Evolutionary conservation across 1,139 yeast genomes (phyloP).

Genomic region (Blastobotrys buckinghamii): DNA sequence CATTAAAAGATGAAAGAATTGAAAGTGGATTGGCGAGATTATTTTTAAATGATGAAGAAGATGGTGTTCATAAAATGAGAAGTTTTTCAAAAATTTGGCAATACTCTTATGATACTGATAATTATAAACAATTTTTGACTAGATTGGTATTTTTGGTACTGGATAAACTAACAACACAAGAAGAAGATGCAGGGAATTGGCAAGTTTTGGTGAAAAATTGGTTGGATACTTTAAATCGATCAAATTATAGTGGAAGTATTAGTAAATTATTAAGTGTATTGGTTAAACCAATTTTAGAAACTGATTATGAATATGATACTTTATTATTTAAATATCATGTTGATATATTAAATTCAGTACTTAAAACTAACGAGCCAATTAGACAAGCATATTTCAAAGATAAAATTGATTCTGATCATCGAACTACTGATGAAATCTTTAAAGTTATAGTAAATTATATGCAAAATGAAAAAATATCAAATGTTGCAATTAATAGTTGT

Average conservation of each 20-base stretch:
- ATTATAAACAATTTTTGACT: slow-evolving; percentile 43
- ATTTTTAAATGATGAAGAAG: slow-evolving; percentile 21
- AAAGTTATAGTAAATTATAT: too few species aligned
- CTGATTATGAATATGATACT: slow-evolving; percentile 43
- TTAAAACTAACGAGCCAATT: slow-evolving; percentile 39
- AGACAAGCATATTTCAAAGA: slow-evolving; percentile 23
- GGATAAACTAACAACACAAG: slow-evolving; percentile 45
- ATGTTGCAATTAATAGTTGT: slow-evolving; percentile 1
- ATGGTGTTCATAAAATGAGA: slow-evolving; percentile 12
- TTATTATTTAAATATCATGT: slow-evolving; percentile 54
- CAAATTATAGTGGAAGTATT: slow-evolving; percentile 18
- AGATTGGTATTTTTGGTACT: slow-evolving; percentile 64
- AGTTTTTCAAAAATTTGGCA: slow-evolving; percentile 40
- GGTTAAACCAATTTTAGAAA: slow-evolving; percentile 42
- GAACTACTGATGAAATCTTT: too few species aligned
- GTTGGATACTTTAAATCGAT: slow-evolving; percentile 39
- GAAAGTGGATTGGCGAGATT: slow-evolving; percentile 35
- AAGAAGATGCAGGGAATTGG: slow-evolving; percentile 32
- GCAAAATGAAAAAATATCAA: neutral
- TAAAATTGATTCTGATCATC: too few species aligned
- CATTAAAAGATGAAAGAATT: slow-evolving; percentile 29
- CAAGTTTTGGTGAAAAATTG: slow-evolving; percentile 46
- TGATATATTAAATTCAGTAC: slow-evolving; percentile 45
- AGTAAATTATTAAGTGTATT: slow-evolving; percentile 51
- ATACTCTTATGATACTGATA: slow-evolving; percentile 36